phyloP scores from a whole-genome alignment of 148 eudicot species.

The Rhododendron ovatum region DNA sequence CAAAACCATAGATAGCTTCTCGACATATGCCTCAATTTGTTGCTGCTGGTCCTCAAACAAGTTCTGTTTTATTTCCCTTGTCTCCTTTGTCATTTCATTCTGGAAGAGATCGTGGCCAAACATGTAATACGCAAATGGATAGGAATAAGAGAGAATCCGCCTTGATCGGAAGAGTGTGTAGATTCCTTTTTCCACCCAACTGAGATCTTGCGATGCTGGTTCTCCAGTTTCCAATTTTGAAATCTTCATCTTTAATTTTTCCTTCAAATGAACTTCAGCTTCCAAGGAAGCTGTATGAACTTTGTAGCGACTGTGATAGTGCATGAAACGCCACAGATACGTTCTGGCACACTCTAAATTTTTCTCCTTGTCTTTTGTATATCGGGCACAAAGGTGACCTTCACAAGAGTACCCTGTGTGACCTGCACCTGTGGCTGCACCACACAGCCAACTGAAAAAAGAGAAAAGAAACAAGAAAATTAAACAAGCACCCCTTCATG shows the following conservation, averaged over 20 bases:
- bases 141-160: slow-evolving; percentile 53
- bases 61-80: slow-evolving; percentile 45
- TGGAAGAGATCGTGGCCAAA: slow-evolving; percentile 59
- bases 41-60: slow-evolving; percentile 78
- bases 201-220: slow-evolving; percentile 33
- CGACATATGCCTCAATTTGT: slow-evolving; percentile 58
- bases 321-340: slow-evolving; percentile 51
- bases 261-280: slow-evolving; percentile 42
- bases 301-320: slow-evolving; percentile 50
- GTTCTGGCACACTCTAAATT: slow-evolving; percentile 40
- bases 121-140: slow-evolving; percentile 73
- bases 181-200: slow-evolving; percentile 53
- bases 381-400: slow-evolving; percentile 65
- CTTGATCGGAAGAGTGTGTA: slow-evolving; percentile 55
- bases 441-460: slow-evolving; percentile 72
- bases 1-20: slow-evolving; percentile 53
- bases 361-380: slow-evolving; percentile 38
- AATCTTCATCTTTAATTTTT: slow-evolving; percentile 32
- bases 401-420: slow-evolving; percentile 44
- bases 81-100: slow-evolving; percentile 44
- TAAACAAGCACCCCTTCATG: not conserved
- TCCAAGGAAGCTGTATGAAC: slow-evolving; percentile 61
- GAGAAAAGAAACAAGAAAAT: not conserved
- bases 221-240: slow-evolving; percentile 38
- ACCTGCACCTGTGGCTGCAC: slow-evolving; percentile 44